phyloP scores from a whole-genome alignment of 1,139 yeast species.

The Pichia sp. region DNA sequence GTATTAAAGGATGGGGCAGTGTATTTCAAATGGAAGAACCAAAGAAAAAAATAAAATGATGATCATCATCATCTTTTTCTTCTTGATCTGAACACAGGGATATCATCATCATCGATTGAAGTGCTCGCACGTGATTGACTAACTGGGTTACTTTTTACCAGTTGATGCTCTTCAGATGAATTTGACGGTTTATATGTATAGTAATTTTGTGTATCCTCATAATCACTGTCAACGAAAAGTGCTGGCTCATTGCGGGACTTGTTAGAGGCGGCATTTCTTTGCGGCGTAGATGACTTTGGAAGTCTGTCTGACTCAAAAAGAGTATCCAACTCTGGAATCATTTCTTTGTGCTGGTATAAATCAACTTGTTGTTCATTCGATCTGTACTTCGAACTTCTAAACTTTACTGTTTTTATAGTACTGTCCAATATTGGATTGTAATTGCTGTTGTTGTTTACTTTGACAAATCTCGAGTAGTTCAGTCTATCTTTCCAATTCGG shows the following conservation, averaged over 20 bases:
- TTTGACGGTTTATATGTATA: too few species aligned
- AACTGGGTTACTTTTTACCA: slow-evolving; percentile 2
- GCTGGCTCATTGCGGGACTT: slow-evolving; percentile 8
- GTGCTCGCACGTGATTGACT: not conserved
- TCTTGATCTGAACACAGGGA: slow-evolving; percentile 15
- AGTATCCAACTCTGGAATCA: slow-evolving; percentile 13
- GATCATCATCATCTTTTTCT: slow-evolving; percentile 31
- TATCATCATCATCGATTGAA: not conserved
- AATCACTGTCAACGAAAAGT: slow-evolving; percentile 14
- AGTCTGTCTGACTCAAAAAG: slow-evolving; percentile 8
- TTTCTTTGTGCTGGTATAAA: slow-evolving; percentile 12
- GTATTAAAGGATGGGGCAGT: slow-evolving; percentile 57
- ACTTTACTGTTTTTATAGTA: slow-evolving; percentile 20
- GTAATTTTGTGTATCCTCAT: slow-evolving; percentile 7
- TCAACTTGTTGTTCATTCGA: slow-evolving; percentile 15
- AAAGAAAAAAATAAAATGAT: slow-evolving; percentile 56
- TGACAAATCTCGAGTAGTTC: slow-evolving; percentile 23
- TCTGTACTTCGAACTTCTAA: slow-evolving; percentile 20
- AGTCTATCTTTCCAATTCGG: slow-evolving; percentile 21
- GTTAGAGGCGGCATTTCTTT: not conserved
- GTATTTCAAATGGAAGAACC: slow-evolving; percentile 79
- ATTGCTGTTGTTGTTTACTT: slow-evolving; percentile 8
- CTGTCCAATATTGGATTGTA: slow-evolving; percentile 25
- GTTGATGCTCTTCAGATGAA: not conserved
- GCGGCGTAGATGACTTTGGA: not conserved